Evolutionary conservation across 2,329 filamentous ascomycete genomes (phyloP), one percentile per base, ranked within the genome.

Genomic region (Trichoderma simmonsii): DNA sequence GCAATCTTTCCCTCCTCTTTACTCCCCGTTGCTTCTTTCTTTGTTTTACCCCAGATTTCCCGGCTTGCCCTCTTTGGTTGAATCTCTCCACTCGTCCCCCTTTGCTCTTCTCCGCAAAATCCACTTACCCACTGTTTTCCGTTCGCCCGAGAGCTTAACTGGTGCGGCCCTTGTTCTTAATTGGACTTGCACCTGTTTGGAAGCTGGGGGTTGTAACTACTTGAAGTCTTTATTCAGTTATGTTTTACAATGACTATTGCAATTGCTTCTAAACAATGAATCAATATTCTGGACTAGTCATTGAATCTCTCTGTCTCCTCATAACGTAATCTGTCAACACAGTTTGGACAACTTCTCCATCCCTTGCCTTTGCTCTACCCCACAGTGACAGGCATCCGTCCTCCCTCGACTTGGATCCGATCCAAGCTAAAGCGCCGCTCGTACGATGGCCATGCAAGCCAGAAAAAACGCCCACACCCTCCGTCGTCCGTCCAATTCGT

Each of bases 381-480:
- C 63, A 66, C 43, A 12, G 14, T 18, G 18, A 36, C 32, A 57
- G 54, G 32, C 59, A 62, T 24, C 14, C 34, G 26, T 11, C 26
- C 11, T 51, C 36, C 30, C 21, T 64, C 61, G 15, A 28, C n/a
- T 24, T 28, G 18, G 26, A 36, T 36, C 34, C 34, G 24, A 21
- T 65, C 28, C 30, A 57, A 21, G 48, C 64, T 67, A 67, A 57
- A 43, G 64, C 64, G 64, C 51, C 64, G 30, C 64, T 67, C 64
- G 64, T 67, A 67, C 64, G 64, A 67, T 57, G 4, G 32, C 48
- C 51, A 67, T 67, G 64, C 64, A 67, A 65, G 64, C 64, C 51
- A 67, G 26, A 36, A 36, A 36, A 36, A 39, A 28, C 32, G 30
- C 64, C 64, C 21, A 56, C 63, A 36, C 36, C 9, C 48, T 34